Conservation (phyloP, 1,284 basidiomycete genomes). For the Leucoagaricus sp. region DNA sequence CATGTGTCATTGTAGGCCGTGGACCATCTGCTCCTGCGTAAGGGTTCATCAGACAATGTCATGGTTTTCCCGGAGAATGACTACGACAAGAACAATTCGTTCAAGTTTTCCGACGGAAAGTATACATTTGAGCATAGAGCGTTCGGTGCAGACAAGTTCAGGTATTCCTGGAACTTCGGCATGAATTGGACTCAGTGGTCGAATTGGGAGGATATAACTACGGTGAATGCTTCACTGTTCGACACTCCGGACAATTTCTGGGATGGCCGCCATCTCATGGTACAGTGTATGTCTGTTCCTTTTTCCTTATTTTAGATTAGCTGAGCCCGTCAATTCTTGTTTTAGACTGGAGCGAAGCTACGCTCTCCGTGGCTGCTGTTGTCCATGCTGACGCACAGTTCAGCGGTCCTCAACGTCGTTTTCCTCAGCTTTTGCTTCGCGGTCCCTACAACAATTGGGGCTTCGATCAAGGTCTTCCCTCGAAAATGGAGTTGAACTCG, state of each 20-base stretch:
- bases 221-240: conserved; percentile 62
- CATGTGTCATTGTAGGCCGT: conserved; percentile 40
- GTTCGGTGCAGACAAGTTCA: conserved; percentile 83
- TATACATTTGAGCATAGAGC: conserved; percentile 82
- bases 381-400: conserved; percentile 79
- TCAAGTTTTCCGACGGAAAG: conserved; percentile 59
- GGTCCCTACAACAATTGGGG: conserved; percentile 92
- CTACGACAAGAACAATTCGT: conserved; percentile 64
- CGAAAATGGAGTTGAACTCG: conserved; percentile 62
- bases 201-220: conserved; percentile 73
- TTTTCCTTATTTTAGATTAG: not conserved
- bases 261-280: conserved; percentile 81
- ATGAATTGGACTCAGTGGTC: conserved; percentile 81
- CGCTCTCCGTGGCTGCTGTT: conserved; percentile 62
- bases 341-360: conserved; percentile 74
- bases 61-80: conserved; percentile 83
- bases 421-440: conserved; percentile 83
- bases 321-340: conserved; percentile 7
- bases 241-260: conserved; percentile 64
- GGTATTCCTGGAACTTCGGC: conserved; percentile 88
- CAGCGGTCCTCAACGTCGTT: conserved; percentile 60
- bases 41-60: conserved; percentile 72
- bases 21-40: conserved; percentile 80
- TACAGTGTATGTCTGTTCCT: conserved; percentile 67
- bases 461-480: conserved; percentile 77